Evolutionary conservation across 345 rosid species (phyloP), one percentile per base, ranked within the genome.

Genomic region (Noccaea bulbosa): DNA sequence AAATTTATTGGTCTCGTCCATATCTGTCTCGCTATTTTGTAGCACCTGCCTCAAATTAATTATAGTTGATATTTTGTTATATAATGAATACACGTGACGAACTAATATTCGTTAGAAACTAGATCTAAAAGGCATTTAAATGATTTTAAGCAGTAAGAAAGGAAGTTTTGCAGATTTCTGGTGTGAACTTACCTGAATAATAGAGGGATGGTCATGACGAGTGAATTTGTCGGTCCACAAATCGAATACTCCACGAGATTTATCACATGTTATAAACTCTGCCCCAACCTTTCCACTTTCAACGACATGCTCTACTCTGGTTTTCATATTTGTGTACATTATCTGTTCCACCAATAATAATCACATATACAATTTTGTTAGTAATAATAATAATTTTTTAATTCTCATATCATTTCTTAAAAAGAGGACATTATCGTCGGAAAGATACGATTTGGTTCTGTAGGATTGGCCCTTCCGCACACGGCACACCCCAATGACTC

Each of bases 311-410:
- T 87, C 86, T 6, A 87, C 71, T 60, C 75, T 84, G 34, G 35
- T 11, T 75, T 85, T 88, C 89, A 88, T 80, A 12, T 64, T 61
- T 50, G 87, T 85, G 52, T 91, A 88, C 81, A 83, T 81, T 24
- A 12, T 66, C 96, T 90, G 74, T 35, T 22, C 15, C 56, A 59
- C 35, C 41, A 7, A 17, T 10, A 56, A 9, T 56, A 27, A 35
- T 56, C 15, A 35, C 30, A 27, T 27, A 27, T 27, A 27, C 30
- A 27, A 27, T 27, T 16, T 9, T 7, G 16, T 50, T 22, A 7
- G 34, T 48, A 5, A 17, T 8, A 27, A 20, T 20, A 0, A 20
- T 20, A 2, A 27, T 27, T 27, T 27, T 27, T 27, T 27, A 27
- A 27, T 27, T 55, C 53, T 33, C n/a, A 27, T 27, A 27, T 27